Base-by-base conservation (phyloP, 2,329 filamentous ascomycete genomes). In the Claviceps quebecensis region DNA sequence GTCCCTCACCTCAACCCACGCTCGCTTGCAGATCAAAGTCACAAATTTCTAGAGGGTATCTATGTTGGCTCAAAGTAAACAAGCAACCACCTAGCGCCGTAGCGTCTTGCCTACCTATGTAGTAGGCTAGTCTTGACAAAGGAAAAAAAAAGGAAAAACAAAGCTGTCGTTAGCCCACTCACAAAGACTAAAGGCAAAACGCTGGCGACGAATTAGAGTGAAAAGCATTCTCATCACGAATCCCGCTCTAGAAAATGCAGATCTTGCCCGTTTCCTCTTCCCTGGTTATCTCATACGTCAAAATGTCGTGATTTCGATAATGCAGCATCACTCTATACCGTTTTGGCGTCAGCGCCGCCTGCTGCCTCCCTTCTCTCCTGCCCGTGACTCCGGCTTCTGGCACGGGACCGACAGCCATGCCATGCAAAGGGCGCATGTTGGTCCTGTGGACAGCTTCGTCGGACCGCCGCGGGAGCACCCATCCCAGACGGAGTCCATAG, bases 321-420 rank as follows among this genome's bases (percentile, higher is more conserved):
- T 86, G 81, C 64, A 90, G 66, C 62, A 91, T 76, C 52, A 91
- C 57, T 53, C 84, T 70, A 73, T 83, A 89, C 52, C 77, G 72
- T 56, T 71, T 70, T 53, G 69, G 64, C 37, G 61, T 56, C 8
- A 58, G 55, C 7, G 59, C 54, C 50, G 59, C 55, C 41, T 55
- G 48, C 50, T 51, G 47, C 34, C 57, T 55, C n/a, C 52, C 54
- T 37, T 6, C 17, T 37, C n/a, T 7, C n/a, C 29, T 58, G 38
- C 45, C 45, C 50, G 36, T n/a, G 26, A 48, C 53, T 41, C 45
- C 64, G 1, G 70, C 61, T 48, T 68, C 73, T 49, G 80, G 83
- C 6, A 86, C 66, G 0, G 81, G 84, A 2, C 78, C 78, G 2
- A 83, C 73, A 0, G 86, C 84, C 51, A 90, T 72, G 0, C 86